Percentiles rank a stretch among this genome's conserved stretches.
These are phyloP conservation scores for Eucalyptus caleyi DNA, from an alignment of 345 rosid species.

Conservation along the genomic window DNA sequence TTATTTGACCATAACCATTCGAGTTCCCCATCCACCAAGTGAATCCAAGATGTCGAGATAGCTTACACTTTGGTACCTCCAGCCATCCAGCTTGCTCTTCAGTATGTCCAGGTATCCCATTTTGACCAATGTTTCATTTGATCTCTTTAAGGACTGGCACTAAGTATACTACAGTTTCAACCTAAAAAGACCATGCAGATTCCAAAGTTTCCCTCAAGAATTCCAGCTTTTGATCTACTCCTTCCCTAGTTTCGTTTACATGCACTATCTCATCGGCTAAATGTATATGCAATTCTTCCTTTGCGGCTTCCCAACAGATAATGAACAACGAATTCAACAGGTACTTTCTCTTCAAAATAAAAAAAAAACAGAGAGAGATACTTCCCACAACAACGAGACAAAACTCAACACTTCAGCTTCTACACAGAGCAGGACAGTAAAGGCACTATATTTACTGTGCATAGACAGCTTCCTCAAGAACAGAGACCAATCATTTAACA, in stretches of 20 bases:
- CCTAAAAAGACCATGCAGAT: neutral
- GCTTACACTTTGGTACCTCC: neutral
- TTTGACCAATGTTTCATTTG: neutral
- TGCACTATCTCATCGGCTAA: neutral
- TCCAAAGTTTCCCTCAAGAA: neutral
- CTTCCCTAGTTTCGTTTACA: neutral
- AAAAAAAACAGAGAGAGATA: neutral
- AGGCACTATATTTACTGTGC: neutral
- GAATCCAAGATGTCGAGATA: neutral
- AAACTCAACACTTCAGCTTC: neutral
- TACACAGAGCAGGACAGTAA: neutral
- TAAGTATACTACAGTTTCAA: neutral
- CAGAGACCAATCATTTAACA: neutral
- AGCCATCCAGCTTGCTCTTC: neutral
- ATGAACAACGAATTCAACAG: neutral
- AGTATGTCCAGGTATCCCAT: neutral
- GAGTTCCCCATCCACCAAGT: neutral
- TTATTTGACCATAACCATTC: neutral
- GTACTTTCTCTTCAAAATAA: neutral
- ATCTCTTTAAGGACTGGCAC: neutral
- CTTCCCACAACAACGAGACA: neutral
- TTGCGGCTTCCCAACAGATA: neutral
- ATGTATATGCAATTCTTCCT: neutral
- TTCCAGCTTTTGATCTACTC: neutral
- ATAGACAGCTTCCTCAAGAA: neutral